Percentiles rank a stretch among this genome's conserved stretches.
These are phyloP conservation scores for Buddleja alternifolia DNA, from an alignment of 257 asterid species.

Conservation along the genomic window DNA sequence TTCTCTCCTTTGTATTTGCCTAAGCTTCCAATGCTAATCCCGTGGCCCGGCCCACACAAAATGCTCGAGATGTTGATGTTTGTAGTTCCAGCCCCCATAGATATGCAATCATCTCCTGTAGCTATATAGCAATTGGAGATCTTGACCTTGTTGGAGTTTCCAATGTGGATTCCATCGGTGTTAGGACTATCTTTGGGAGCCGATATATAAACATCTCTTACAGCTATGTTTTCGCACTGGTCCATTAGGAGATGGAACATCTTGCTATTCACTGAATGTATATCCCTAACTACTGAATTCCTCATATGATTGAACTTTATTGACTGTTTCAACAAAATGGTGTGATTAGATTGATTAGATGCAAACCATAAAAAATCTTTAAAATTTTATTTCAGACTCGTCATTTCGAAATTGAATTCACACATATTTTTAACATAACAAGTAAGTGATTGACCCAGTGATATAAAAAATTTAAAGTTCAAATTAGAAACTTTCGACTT, in stretches of 20 bases:
- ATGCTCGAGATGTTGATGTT: conserved; percentile 27
- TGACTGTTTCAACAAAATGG: not conserved
- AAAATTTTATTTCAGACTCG: too few species aligned
- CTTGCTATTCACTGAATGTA: conserved; percentile 35
- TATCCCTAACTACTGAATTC: not conserved
- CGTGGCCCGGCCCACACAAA: conserved; percentile 46
- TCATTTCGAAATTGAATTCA: too few species aligned
- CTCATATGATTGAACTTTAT: not conserved
- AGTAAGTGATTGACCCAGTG: too few species aligned
- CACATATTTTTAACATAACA: not conserved
- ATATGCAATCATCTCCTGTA: conserved; percentile 47
- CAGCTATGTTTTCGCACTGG: not conserved
- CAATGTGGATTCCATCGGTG: conserved; percentile 50
- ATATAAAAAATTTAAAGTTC: too few species aligned
- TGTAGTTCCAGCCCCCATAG: conserved; percentile 31
- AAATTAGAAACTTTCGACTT: too few species aligned
- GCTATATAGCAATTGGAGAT: not conserved
- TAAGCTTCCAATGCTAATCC: conserved; percentile 38
- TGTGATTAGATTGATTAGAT: too few species aligned
- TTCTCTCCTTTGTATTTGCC: conserved; percentile 27
- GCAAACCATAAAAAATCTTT: too few species aligned
- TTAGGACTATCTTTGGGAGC: conserved; percentile 46
- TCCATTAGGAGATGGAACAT: conserved; percentile 23
- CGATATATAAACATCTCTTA: not conserved
- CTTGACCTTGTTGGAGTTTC: conserved; percentile 13